Conservation (phyloP, 306 rosid genomes). For the Acacia crassicarpa region DNA sequence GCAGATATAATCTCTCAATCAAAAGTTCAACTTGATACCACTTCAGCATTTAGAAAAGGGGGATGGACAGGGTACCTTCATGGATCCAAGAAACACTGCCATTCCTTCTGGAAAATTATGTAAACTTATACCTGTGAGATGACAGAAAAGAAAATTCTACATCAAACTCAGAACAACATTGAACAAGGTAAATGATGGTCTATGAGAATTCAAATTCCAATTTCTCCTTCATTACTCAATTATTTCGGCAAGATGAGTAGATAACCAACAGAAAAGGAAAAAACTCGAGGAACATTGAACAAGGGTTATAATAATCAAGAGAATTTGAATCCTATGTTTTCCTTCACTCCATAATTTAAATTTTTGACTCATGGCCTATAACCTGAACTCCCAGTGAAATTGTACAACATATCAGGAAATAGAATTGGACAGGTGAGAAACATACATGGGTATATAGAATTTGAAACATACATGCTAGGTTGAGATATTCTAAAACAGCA, state of each 20-base stretch:
- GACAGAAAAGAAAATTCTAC: neutral
- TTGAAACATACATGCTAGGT: neutral
- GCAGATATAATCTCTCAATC: constrained; percentile 4
- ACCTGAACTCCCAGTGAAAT: neutral
- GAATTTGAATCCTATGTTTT: neutral
- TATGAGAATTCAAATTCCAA: constrained; percentile 17
- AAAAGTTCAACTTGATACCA: constrained; percentile 10
- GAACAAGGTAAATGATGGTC: constrained; percentile 6
- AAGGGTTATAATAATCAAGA: neutral
- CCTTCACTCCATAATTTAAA: neutral
- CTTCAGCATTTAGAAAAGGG: neutral
- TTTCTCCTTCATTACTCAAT: neutral
- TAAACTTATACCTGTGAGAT: constrained; percentile 83
- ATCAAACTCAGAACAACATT: constrained; percentile 6
- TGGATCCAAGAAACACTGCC: constrained; percentile 98
- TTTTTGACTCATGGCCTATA: neutral
- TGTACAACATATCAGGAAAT: neutral
- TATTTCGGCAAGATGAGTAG: neutral
- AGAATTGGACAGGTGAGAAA: neutral
- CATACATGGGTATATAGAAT: neutral
- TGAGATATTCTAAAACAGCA: too few relatives aligned
- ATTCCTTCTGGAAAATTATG: constrained; percentile 99
- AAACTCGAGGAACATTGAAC: neutral
- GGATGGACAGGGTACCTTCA: constrained; percentile 58
- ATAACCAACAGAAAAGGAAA: neutral